Percentiles rank a stretch among this genome's conserved stretches.
These are phyloP conservation scores for Eucalyptus rudis DNA, from an alignment of 345 rosid genomes.

Conservation along the genomic window DNA sequence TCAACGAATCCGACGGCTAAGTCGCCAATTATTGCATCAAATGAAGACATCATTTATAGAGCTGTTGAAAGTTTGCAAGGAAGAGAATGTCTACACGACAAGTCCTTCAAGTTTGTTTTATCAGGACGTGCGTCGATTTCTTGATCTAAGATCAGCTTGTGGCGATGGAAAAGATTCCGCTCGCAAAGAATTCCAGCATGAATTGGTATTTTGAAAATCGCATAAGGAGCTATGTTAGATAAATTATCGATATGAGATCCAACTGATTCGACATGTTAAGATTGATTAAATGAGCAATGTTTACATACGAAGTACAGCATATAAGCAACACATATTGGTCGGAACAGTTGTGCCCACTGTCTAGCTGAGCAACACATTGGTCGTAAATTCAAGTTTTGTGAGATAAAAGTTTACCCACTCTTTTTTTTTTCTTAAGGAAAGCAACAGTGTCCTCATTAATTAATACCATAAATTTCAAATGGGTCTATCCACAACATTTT, in stretches of 20 bases:
- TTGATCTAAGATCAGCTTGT: neutral
- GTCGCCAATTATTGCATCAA: neutral
- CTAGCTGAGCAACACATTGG: neutral
- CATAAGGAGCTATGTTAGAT: rapidly evolving
- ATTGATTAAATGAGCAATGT: neutral
- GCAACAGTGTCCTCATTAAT: neutral
- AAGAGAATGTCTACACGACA: neutral
- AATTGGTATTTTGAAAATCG: too few species aligned
- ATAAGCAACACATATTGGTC: neutral
- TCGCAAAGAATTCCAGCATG: neutral
- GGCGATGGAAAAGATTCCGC: neutral
- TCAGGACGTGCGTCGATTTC: neutral
- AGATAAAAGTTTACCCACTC: neutral
- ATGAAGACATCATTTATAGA: neutral
- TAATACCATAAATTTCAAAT: neutral
- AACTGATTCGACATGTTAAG: neutral
- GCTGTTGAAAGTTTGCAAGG: neutral
- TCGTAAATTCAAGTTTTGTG: neutral
- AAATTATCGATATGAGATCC: rapidly evolving
- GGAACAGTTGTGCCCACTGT: neutral
- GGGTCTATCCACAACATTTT: neutral
- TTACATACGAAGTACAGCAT: neutral
- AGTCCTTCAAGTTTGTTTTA: neutral
- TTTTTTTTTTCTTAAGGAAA: neutral
- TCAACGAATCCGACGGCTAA: neutral